A percentile compares a stretch with the other conserved stretches of the same genome.
Evolutionary conservation across 495 filamentous ascomycete genomes (phyloP).

Genomic region (Aspergillus leporis): DNA sequence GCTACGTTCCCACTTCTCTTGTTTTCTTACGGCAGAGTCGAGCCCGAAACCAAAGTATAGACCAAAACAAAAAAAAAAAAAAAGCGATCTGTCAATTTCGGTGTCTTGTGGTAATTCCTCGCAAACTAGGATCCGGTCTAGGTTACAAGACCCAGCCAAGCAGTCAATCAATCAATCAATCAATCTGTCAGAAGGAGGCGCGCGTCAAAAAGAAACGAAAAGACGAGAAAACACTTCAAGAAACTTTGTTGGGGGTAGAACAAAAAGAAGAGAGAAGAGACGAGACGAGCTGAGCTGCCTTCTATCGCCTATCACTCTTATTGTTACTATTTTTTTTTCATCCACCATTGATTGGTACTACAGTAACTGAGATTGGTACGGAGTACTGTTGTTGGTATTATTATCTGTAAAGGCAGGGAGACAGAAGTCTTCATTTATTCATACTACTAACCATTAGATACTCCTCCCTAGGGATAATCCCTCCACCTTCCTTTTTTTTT

Average conservation of each 20-base stretch:
- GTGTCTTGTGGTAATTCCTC: conserved; percentile 20
- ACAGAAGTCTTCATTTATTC: not conserved
- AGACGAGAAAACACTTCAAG: conserved; percentile 1
- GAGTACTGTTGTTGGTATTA: not conserved
- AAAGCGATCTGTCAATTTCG: conserved; percentile 26
- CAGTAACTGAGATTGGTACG: not conserved
- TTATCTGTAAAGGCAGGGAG: conserved; percentile 9
- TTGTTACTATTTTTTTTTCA: not conserved
- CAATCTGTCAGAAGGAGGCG: conserved; percentile 16
- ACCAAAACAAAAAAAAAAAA: conserved; percentile 6
- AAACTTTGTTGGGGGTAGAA: not conserved
- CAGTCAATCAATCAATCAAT: conserved; percentile 11
- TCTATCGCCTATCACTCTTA: not conserved
- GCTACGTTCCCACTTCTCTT: not conserved
- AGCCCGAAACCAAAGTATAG: not conserved
- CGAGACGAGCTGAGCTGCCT: not conserved
- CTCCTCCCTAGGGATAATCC: not conserved
- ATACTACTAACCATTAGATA: not conserved
- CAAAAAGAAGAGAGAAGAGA: conserved; percentile 3
- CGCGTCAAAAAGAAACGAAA: conserved; percentile 13
- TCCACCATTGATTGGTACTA: not conserved
- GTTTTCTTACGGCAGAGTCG: conserved; percentile 7
- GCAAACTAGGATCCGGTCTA: conserved; percentile 18
- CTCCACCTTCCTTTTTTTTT: not conserved
- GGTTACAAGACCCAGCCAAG: conserved; percentile 6